A percentile compares a stretch with the other conserved stretches of the same genome.
phyloP scores from a whole-genome alignment of 257 asterid species.

The Agastache rugosa region DNA sequence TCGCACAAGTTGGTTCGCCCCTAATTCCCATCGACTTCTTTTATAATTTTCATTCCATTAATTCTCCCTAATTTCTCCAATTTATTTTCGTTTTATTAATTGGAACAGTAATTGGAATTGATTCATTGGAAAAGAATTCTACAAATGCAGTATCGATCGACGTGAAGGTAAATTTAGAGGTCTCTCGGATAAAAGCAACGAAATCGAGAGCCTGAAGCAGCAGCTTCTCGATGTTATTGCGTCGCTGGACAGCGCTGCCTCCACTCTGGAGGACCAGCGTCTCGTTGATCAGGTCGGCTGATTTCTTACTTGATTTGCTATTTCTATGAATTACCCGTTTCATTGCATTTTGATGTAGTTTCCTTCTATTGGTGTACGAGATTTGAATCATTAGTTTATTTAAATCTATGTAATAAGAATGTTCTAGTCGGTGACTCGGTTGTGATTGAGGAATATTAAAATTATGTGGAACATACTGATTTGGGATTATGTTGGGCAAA shows the following conservation, averaged over 20 bases:
- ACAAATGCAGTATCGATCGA: no score
- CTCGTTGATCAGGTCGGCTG: slow-evolving; percentile 48
- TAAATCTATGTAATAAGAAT: neutral
- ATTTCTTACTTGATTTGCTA: slow-evolving; percentile 1
- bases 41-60: no score
- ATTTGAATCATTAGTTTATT: neutral
- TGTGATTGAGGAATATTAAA: neutral
- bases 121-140: no score
- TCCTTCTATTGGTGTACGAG: neutral
- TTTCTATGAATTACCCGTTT: neutral
- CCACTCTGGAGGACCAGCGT: slow-evolving; percentile 59
- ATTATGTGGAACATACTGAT: neutral
- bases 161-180: no score
- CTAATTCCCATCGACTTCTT: no score
- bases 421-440: neutral
- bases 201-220: slow-evolving; percentile 49
- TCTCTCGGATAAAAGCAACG: slow-evolving; percentile 36
- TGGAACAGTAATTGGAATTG: no score
- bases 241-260: slow-evolving; percentile 67
- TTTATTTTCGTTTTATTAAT: no score
- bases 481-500: neutral
- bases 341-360: neutral
- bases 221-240: slow-evolving; percentile 62
- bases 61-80: no score
- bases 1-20: no score